phyloP scores from a whole-genome alignment of 768 basidiomycete genomes.

The Agaricus sinodeliciosus region DNA sequence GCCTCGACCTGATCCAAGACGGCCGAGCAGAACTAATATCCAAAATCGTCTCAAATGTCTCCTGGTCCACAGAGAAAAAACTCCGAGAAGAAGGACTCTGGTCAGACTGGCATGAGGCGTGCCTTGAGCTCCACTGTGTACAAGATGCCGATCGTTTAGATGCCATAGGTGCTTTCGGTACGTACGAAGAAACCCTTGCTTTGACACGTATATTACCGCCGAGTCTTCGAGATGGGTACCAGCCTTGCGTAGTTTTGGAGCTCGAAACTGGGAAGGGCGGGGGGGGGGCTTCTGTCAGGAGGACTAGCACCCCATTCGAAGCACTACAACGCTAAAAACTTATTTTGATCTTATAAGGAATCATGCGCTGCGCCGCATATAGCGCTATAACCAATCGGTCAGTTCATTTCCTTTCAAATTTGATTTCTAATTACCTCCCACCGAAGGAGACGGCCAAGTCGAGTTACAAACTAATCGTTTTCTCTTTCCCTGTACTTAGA shows the following conservation, averaged over 20 bases:
- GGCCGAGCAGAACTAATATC: slow-evolving; percentile 52
- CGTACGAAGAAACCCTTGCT: too few relatives aligned
- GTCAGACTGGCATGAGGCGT: slow-evolving; percentile 62
- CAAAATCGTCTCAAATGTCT: slow-evolving; percentile 70
- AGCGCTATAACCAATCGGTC: slow-evolving; percentile 47
- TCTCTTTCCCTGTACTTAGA: slow-evolving; percentile 17
- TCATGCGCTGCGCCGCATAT: slow-evolving; percentile 67
- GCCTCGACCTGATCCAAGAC: slow-evolving; percentile 51
- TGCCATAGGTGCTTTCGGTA: slow-evolving; percentile 78
- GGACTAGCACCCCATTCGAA: background rate
- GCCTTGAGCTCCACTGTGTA: slow-evolving; percentile 73
- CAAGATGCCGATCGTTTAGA: slow-evolving; percentile 78
- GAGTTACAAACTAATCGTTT: background rate
- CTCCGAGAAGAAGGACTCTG: slow-evolving; percentile 48
- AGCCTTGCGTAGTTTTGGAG: background rate
- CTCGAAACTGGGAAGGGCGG: too few relatives aligned
- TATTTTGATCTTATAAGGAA: slow-evolving; percentile 27
- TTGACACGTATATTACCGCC: background rate
- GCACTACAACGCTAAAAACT: background rate
- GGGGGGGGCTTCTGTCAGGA: background rate
- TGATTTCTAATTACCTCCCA: background rate
- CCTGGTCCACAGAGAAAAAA: slow-evolving; percentile 80
- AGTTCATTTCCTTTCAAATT: slow-evolving; percentile 9
- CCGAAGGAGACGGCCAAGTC: slow-evolving; percentile 6
- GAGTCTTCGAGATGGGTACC: background rate